Evolutionary conservation across 305 asterid species (phyloP), one percentile per base, ranked within the genome.

Genomic region (Vinca major): DNA sequence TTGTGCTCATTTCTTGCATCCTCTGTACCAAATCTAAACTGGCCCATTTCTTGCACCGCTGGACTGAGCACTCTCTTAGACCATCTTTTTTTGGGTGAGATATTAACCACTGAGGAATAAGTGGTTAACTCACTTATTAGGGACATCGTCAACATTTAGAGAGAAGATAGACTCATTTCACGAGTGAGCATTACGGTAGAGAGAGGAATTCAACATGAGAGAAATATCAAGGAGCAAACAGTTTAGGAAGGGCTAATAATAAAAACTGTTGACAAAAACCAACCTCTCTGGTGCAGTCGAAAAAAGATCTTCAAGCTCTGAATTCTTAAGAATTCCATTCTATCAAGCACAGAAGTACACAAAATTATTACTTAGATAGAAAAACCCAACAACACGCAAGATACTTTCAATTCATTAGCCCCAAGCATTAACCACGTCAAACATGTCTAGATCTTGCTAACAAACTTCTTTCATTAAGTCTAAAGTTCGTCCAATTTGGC

Each of bases 261-360:
- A 49, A 75, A 54, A 61, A 58, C 52, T 62, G 62, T 60, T 65
- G 39, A 74, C 53, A 54, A 45, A 74, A 61, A 75, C 78, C 66
- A 78, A 91, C 99, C 96, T 86, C 79, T 89, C 90, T 67, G 98
- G 98, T 78, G 99, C 93, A 66, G 99, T 88, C 76, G 97, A 91
- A 82, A 91, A 91, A 66, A 94, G 78, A 78, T 89, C 96, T 64
- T 86, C 97, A 73, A 94, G 95, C 86, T 94, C 99, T 71, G 76
- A 81, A 71, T 76, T 80, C 50, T 79, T 81, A 78, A 94, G 93
- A 83, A 89, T 83, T 70, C 91, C 98, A 84, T 94, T 98, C 99
- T 94, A 74, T 67, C 76, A 79, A 82, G 75, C 76, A 70, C 51
- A 75, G 74, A 75, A 76, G 73, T 71, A 21, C 63, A 63, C 6